Evolutionary conservation across 441 rosid species (phyloP), one percentile per base, ranked within the genome.

Genomic region (Eugenia klotzschiana): DNA sequence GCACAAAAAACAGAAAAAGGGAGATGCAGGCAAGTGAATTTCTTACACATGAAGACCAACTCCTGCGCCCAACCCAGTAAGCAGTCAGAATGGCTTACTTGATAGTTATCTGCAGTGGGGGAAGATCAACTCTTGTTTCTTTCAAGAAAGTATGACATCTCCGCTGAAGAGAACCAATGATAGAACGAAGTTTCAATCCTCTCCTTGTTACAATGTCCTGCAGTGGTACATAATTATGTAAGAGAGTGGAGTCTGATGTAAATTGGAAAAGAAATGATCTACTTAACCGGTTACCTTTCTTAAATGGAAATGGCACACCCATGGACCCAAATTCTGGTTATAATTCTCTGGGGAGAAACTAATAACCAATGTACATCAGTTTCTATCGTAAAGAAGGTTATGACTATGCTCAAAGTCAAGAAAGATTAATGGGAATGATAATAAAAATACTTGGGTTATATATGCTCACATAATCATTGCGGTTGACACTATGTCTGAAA

Each of bases 241-340:
- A 88, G 80, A 86, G 86, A 87, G 85, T 51, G 79, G 72, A 82
- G 84, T 55, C 74, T 83, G 46, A 27, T 74, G 22, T 29, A 54
- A 85, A n/a, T 77, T 29, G 69, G 73, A 83, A 49, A 77, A 51
- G 26, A 69, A 74, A 55, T 37, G 43, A 84, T 23, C 13, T 79
- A 29, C 58, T 26, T 33, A 46, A 82, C 51, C 54, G 27, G 53
- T 77, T 90, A 95, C 98, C 98, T 95, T 89, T 80, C 84, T 77
- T 80, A 96, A 83, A 87, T 94, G 97, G 82, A 96, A 96, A 87
- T 94, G 98, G 92, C 97, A 93, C 83, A 94, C 93, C 99, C 98
- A 97, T 53, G 96, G 95, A 89, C 93, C 89, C 83, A 88, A 85
- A 20, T 81, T 83, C 86, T 83, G 85, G 51, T 87, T 81, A 56